Evolutionary conservation across 768 basidiomycete species (phyloP), one percentile per base, ranked within the genome.

Genomic region (Calocera viscosa): DNA sequence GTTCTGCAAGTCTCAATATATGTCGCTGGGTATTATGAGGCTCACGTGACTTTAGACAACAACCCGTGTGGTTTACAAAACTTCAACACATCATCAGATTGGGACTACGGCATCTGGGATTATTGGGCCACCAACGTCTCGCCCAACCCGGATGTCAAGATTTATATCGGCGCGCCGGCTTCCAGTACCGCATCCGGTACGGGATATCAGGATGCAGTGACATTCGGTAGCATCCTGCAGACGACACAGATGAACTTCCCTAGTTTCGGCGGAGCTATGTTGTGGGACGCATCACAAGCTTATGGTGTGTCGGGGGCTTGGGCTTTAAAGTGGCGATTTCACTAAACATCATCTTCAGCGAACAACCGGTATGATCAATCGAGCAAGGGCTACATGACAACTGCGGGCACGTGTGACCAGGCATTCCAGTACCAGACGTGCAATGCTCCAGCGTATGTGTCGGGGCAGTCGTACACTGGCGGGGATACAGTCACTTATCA

Each of bases 391-490:
- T 32, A 26, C 35, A 32, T 69, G 47, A 65, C 49, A 19, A 43
- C 26, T 26, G 67, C 64, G 7, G 67, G 68, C 12, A n/a, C 64
- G 5, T 69, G 86, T 60, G 84, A 85, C n/a, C 84, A 83, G 19
- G 85, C 86, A 8, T 88, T 88, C 74, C 83, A 82, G 1, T 87
- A 79, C 75, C 85, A 86, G 17, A 69, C 82, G 64, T 88, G 86
- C 41, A 64, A 65, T 19, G 83, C 85, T 11, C 77, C 83, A 19
- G 79, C 83, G 0, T 88, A 75, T 71, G 76, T 77, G 64, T 72
- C 81, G 10, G 82, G 83, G 19, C 78, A 73, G 8, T 77, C 72
- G 66, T 87, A 88, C 73, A 70, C 78, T 2, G 84, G 78, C 2
- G 82, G 83, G 30, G 76, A 80, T 5, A 47, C 43, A 19, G 43